Percentiles rank a stretch among this genome's conserved stretches.
phyloP scores from a whole-genome alignment of 2,329 filamentous ascomycete genomes.

The Ophiostoma ulmi region DNA sequence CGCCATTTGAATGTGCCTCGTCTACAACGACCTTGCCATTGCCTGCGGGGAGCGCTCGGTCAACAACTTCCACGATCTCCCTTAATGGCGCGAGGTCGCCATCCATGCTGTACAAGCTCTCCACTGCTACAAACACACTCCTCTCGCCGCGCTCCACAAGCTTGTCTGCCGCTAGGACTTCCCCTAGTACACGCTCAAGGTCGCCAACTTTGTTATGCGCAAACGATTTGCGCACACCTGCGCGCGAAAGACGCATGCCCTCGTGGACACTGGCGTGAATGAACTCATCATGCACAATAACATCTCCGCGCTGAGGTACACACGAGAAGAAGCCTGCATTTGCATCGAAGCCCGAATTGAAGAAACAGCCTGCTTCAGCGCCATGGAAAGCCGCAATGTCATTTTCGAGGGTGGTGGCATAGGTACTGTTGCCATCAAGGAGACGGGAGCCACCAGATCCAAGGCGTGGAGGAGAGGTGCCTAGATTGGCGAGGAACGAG shows the following conservation, averaged over 20 bases:
- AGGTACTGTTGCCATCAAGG: slow-evolving; percentile 28
- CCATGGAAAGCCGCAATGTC: slow-evolving; percentile 46
- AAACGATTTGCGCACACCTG: slow-evolving; percentile 46
- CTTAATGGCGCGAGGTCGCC: slow-evolving; percentile 64
- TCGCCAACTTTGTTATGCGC: not conserved
- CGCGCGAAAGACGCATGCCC: slow-evolving; percentile 64
- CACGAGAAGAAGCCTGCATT: slow-evolving; percentile 60
- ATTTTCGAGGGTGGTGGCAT: slow-evolving; percentile 43
- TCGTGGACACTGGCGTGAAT: slow-evolving; percentile 77
- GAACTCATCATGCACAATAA: slow-evolving; percentile 66
- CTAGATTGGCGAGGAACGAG: slow-evolving; percentile 38
- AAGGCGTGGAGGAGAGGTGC: not conserved
- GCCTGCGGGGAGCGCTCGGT: slow-evolving; percentile 48
- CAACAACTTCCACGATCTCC: slow-evolving; percentile 54
- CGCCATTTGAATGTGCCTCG: slow-evolving; percentile 50
- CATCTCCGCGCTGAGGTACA: slow-evolving; percentile 55
- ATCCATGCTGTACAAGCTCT: slow-evolving; percentile 78
- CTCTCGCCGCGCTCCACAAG: slow-evolving; percentile 40
- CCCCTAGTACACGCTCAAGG: not conserved
- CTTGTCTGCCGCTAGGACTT: slow-evolving; percentile 37
- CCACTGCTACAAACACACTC: slow-evolving; percentile 64
- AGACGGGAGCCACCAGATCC: not conserved
- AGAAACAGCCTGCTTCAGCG: slow-evolving; percentile 44
- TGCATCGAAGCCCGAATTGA: slow-evolving; percentile 60
- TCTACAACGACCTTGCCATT: slow-evolving; percentile 63